These are phyloP conservation scores for Plasmodium blacklocki DNA, from an alignment of 169 alveolate species.

Conservation along the genomic window DNA sequence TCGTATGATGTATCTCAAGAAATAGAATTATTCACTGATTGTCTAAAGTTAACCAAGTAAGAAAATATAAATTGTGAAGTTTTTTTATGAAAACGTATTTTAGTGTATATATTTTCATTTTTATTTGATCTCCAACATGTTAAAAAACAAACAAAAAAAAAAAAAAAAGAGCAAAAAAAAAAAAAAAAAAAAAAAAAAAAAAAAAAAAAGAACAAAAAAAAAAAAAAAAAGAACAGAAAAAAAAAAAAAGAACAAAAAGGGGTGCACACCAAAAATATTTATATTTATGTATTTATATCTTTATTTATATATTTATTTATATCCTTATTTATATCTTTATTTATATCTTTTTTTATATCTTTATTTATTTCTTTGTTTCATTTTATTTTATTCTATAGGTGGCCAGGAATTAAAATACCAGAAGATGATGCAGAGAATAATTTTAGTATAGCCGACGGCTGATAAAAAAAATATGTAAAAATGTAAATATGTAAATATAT, in stretches of 20 bases:
- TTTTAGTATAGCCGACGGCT: conserved; percentile 18
- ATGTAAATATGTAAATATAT: too few relatives aligned
- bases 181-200: too few relatives aligned
- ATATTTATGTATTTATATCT: neutral
- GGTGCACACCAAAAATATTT: neutral
- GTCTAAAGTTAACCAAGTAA: conserved; percentile 56
- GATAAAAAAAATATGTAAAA: neutral
- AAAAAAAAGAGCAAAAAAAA: too few relatives aligned
- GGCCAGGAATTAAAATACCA: conserved; percentile 21
- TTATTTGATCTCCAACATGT: too few relatives aligned
- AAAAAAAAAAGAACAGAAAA: too few relatives aligned
- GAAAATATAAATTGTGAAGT: neutral
- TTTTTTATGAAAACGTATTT: too few relatives aligned
- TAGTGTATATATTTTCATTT: too few relatives aligned
- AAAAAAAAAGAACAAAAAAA: too few relatives aligned
- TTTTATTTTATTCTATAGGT: neutral
- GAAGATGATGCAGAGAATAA: conserved; percentile 1
- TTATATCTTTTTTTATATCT: neutral
- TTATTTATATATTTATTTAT: too few relatives aligned
- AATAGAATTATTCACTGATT: conserved; percentile 49
- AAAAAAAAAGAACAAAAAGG: too few relatives aligned
- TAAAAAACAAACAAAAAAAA: too few relatives aligned
- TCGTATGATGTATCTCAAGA: conserved; percentile 74
- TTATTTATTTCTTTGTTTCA: neutral
- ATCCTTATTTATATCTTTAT: too few relatives aligned